These are phyloP conservation scores for Xylariales sp. DNA, from an alignment of 2,329 filamentous ascomycete species.

Conservation along the genomic window DNA sequence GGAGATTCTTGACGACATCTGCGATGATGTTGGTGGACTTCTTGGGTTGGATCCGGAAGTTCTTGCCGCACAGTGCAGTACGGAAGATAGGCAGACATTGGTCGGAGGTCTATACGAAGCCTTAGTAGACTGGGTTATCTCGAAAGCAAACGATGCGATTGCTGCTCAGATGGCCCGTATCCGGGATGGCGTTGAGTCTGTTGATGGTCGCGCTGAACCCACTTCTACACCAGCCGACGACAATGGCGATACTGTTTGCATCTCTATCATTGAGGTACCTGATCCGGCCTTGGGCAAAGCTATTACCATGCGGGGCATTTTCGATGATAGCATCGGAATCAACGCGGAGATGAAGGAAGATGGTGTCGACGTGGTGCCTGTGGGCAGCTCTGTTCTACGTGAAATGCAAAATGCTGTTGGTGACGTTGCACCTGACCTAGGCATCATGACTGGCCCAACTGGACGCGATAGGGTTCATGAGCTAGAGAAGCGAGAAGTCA, in stretches of 20 bases:
- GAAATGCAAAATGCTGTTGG: slow-evolving; percentile 83
- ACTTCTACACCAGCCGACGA: slow-evolving; percentile 69
- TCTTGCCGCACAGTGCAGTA: slow-evolving; percentile 72
- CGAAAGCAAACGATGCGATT: slow-evolving; percentile 84
- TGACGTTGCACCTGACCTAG: slow-evolving; percentile 74
- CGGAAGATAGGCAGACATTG: slow-evolving; percentile 76
- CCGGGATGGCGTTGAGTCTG: slow-evolving; percentile 62
- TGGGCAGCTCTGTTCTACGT: slow-evolving; percentile 76
- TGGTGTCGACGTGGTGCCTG: slow-evolving; percentile 70
- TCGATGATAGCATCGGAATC: slow-evolving; percentile 89
- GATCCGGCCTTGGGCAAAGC: slow-evolving; percentile 79
- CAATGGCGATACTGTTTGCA: slow-evolving; percentile 76
- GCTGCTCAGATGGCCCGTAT: slow-evolving; percentile 66
- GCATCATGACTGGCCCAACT: slow-evolving; percentile 63
- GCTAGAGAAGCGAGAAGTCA: slow-evolving; percentile 74
- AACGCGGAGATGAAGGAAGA: slow-evolving; percentile 97
- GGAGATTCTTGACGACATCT: slow-evolving; percentile 78
- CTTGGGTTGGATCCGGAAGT: slow-evolving; percentile 84
- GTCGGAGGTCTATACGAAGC: slow-evolving; percentile 89
- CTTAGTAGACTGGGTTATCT: slow-evolving; percentile 89
- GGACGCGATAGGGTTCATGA: slow-evolving; percentile 72
- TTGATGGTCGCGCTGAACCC: slow-evolving; percentile 55
- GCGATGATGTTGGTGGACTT: slow-evolving; percentile 83
- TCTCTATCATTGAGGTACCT: slow-evolving; percentile 85
- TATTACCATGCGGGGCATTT: slow-evolving; percentile 81